Conservation (phyloP, 179 eudicot genomes). For the Camellia oleifera region DNA sequence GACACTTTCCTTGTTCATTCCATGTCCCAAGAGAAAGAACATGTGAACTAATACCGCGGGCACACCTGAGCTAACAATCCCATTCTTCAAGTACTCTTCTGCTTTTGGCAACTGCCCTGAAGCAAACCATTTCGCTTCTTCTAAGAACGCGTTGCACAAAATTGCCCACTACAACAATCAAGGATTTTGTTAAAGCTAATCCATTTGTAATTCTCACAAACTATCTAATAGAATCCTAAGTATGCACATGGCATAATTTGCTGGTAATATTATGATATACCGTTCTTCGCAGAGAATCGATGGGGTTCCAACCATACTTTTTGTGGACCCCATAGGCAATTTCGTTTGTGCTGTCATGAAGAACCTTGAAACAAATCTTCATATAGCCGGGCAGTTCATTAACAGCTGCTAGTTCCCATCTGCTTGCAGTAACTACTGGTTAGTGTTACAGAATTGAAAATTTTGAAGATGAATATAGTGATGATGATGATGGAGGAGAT, state of each 20-base stretch:
- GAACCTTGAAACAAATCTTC: constrained; percentile 44
- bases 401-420: constrained; percentile 37
- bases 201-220: no score
- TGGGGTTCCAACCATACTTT: constrained; percentile 35
- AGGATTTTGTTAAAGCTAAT: no score
- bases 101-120: constrained; percentile 29
- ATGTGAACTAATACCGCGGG: constrained; percentile 34
- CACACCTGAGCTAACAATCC: constrained; percentile 37
- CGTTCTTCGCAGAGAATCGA: constrained; percentile 18
- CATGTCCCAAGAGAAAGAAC: constrained; percentile 41
- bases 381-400: constrained; percentile 45
- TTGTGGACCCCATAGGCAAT: constrained; percentile 23
- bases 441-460: neutral
- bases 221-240: no score
- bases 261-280: constrained; percentile 6
- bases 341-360: constrained; percentile 36
- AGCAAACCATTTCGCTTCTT: constrained; percentile 51
- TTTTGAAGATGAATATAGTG: no score
- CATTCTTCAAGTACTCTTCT: constrained; percentile 42
- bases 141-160: constrained; percentile 45
- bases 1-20: constrained; percentile 8
- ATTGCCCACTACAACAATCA: constrained; percentile 34
- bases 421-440: constrained; percentile 9
- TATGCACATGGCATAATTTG: no score
- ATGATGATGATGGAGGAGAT: neutral